A percentile compares a stretch with the other conserved stretches of the same genome.
Evolutionary conservation across 2,329 filamentous ascomycete species (phyloP).

Genomic region (Aspergillus ochraceus): DNA sequence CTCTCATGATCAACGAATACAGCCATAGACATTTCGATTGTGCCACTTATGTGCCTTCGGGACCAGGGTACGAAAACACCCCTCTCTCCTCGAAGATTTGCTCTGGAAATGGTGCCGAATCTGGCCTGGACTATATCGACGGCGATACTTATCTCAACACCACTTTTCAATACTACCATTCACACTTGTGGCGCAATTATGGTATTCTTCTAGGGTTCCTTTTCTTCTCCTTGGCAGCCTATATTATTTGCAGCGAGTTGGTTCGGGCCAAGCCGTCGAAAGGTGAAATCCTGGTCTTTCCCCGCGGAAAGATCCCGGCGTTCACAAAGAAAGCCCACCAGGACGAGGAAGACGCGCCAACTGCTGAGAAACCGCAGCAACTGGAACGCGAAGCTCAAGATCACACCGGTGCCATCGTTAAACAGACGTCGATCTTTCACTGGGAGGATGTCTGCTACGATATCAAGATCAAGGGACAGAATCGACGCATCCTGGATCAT

Average conservation of each 20-base stretch:
- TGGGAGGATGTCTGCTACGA: conserved; percentile 84
- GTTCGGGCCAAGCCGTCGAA: conserved; percentile 66
- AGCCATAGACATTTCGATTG: conserved; percentile 60
- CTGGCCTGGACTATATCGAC: conserved; percentile 54
- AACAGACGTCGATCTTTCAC: conserved; percentile 75
- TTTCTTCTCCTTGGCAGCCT: conserved; percentile 57
- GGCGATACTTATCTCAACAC: conserved; percentile 60
- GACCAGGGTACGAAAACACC: conserved; percentile 41
- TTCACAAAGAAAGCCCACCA: conserved; percentile 26
- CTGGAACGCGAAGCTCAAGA: conserved; percentile 74
- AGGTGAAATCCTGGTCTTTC: conserved; percentile 73
- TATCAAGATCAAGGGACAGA: conserved; percentile 73
- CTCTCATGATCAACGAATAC: conserved; percentile 84
- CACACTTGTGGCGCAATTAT: conserved; percentile 66
- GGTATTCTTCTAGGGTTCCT: conserved; percentile 66
- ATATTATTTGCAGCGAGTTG: conserved; percentile 64
- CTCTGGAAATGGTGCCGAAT: conserved; percentile 56
- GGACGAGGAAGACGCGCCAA: conserved; percentile 22
- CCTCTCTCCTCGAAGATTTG: conserved; percentile 53
- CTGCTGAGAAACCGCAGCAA: conserved; percentile 51
- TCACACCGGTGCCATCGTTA: conserved; percentile 66
- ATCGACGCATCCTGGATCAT: conserved; percentile 73
- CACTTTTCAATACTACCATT: conserved; percentile 56
- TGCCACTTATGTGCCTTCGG: conserved; percentile 45
- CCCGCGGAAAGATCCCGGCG: conserved; percentile 64